These are phyloP conservation scores for Noccaea bulbosa DNA, from an alignment of 345 rosid genomes.

Conservation along the genomic window DNA sequence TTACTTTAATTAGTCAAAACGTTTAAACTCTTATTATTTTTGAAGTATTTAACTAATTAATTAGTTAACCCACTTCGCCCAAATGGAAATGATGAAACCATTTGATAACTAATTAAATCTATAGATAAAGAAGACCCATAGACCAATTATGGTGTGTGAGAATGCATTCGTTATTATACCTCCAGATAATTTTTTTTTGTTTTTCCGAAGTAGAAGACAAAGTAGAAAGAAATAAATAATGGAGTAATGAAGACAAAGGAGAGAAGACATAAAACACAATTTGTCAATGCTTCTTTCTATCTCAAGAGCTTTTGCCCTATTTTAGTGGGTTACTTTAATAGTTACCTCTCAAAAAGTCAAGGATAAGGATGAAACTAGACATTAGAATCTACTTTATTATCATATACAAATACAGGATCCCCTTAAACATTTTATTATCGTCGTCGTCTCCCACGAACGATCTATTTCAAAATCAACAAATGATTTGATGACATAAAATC, in stretches of 20 bases:
- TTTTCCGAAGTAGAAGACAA: neutral
- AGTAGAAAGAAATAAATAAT: slow-evolving; percentile 18
- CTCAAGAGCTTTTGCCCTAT: slow-evolving; percentile 25
- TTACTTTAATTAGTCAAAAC: no score
- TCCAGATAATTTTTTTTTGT: neutral
- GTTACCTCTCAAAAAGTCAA: slow-evolving; percentile 32
- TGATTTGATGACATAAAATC: slow-evolving; percentile 17
- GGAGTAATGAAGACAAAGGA: slow-evolving; percentile 29
- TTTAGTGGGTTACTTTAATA: slow-evolving; percentile 28
- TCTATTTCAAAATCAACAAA: slow-evolving; percentile 7
- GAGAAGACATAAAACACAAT: slow-evolving; percentile 22
- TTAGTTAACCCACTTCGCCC: neutral
- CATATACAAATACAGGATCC: neutral
- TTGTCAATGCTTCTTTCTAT: slow-evolving; percentile 35
- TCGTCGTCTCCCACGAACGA: slow-evolving; percentile 14
- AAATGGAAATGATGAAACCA: slow-evolving; percentile 24
- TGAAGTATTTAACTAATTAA: neutral
- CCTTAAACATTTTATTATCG: slow-evolving; percentile 15
- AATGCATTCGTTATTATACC: slow-evolving; percentile 31
- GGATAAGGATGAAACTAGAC: slow-evolving; percentile 32
- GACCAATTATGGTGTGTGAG: slow-evolving; percentile 6
- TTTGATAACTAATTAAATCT: no score
- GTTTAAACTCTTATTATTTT: neutral
- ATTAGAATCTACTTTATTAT: slow-evolving; percentile 12
- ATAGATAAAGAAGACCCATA: neutral